Evolutionary conservation across 305 asterid species (phyloP).

Genomic region (Fraxinus ornus): DNA sequence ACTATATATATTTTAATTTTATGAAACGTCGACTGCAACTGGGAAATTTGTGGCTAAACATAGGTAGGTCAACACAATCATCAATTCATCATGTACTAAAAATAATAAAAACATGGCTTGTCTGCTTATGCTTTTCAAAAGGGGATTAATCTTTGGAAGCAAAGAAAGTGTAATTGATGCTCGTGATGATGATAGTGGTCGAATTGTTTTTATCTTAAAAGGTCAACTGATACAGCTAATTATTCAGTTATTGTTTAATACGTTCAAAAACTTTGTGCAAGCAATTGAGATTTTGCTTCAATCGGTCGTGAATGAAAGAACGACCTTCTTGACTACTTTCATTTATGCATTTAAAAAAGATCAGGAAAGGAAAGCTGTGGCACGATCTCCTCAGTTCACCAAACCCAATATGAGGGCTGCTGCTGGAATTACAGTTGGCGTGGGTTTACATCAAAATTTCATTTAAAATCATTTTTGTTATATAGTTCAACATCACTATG

Average conservation of each 20-base stretch:
- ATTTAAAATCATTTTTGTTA: no score
- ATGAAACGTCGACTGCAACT: conserved; percentile 4
- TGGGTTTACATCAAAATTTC: no score
- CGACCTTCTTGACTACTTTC: no score
- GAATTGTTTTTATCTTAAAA: not conserved
- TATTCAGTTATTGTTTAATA: not conserved
- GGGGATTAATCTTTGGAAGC: not conserved
- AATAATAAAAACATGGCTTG: conserved; percentile 24
- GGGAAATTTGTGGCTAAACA: conserved; percentile 29
- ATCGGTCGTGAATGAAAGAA: no score
- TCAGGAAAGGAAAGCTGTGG: not conserved
- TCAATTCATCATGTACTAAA: conserved; percentile 28
- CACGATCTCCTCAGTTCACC: not conserved
- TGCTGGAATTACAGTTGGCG: not conserved
- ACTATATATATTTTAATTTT: no score
- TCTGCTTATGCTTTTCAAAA: conserved; percentile 33
- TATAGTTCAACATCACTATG: no score
- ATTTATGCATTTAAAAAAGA: not conserved
- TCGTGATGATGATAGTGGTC: not conserved
- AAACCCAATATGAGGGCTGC: not conserved
- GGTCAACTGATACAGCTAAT: not conserved
- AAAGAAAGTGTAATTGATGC: not conserved
- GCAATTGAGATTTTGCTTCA: not conserved
- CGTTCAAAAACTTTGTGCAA: not conserved
- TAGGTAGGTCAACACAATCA: conserved; percentile 38